Conservation (phyloP, 495 filamentous ascomycete species). For the Margaritispora aquatica region DNA sequence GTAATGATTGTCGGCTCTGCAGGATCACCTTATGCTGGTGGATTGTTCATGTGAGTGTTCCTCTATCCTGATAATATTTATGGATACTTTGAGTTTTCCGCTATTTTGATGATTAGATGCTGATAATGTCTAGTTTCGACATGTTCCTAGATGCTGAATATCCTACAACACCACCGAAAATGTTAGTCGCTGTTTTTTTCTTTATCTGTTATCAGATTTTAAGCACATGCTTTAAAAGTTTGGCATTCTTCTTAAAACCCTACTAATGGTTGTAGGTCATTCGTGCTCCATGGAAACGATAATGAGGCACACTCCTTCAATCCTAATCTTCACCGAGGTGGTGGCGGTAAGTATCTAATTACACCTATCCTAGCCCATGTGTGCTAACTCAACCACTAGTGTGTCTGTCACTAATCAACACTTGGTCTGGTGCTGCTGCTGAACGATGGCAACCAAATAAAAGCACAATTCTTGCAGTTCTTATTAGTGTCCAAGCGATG, state of each 20-base stretch:
- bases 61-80: background rate
- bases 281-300: constrained; percentile 40
- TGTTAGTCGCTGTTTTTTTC: too few relatives aligned
- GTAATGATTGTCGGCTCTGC: constrained; percentile 49
- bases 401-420: constrained; percentile 54
- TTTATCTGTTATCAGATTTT: too few relatives aligned
- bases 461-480: constrained; percentile 51
- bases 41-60: constrained; percentile 45
- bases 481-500: constrained; percentile 59
- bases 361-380: background rate
- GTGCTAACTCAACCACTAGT: constrained; percentile 26
- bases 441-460: constrained; percentile 42
- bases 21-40: constrained; percentile 55
- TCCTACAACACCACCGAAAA: constrained; percentile 41
- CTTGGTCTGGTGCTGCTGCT: constrained; percentile 43
- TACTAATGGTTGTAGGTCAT: too few relatives aligned
- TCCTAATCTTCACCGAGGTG: constrained; percentile 52
- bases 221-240: too few relatives aligned
- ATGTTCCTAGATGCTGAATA: constrained; percentile 41
- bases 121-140: constrained; percentile 37
- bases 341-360: constrained; percentile 38
- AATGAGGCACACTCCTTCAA: constrained; percentile 42
- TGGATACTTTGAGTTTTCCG: background rate
- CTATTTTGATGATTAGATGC: too few relatives aligned
- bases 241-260: too few relatives aligned